Percentiles rank a stretch among this genome's conserved stretches.
phyloP scores from a whole-genome alignment of 805 yeast species.

The Lipomyces mesembrius region DNA sequence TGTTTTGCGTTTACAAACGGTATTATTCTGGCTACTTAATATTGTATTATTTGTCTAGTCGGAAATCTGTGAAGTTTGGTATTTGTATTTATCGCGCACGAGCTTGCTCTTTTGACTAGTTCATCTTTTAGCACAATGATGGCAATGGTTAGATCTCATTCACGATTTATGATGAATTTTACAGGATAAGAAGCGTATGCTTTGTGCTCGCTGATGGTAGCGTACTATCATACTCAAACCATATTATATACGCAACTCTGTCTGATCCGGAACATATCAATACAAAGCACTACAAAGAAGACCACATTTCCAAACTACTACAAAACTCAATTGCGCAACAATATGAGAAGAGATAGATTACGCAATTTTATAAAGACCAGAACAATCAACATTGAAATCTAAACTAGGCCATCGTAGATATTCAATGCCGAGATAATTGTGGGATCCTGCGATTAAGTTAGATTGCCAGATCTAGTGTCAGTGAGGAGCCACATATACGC shows the following conservation, averaged over 20 bases:
- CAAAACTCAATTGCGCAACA: background rate
- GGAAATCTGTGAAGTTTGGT: background rate
- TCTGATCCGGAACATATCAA: background rate
- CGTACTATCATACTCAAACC: background rate
- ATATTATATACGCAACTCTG: background rate
- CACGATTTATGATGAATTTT: background rate
- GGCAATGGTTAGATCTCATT: background rate
- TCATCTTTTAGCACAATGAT: background rate
- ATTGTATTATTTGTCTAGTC: background rate
- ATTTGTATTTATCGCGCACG: background rate
- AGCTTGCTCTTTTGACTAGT: constrained; percentile 1
- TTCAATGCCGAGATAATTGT: constrained; percentile 38
- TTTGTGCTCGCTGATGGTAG: background rate
- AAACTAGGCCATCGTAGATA: constrained; percentile 37
- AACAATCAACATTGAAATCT: background rate
- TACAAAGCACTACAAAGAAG: background rate
- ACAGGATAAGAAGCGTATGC: too few species aligned
- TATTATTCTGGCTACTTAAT: background rate
- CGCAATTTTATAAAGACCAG: background rate
- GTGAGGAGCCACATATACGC: constrained; percentile 1
- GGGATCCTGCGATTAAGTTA: constrained; percentile 27
- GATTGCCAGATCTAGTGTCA: background rate
- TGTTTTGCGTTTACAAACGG: background rate
- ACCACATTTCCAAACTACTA: background rate
- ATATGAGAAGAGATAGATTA: background rate